Conservation (phyloP, 108 stramenopile species). For the Mayamaea pseudoterrestris region DNA sequence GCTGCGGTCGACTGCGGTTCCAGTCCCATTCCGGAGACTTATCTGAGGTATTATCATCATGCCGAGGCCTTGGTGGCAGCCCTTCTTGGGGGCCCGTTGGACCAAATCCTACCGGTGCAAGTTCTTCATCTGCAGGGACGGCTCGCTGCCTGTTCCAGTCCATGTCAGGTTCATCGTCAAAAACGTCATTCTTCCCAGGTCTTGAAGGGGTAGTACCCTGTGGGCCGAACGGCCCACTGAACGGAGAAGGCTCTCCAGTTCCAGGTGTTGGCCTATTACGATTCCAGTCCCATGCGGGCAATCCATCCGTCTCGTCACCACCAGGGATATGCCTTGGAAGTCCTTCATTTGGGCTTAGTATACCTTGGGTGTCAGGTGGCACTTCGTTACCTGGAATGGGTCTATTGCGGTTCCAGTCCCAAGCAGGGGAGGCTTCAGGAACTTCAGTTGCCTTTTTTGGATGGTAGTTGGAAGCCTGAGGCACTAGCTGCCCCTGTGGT, state of each 20-base stretch:
- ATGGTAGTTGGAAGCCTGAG: slow-evolving; percentile 5
- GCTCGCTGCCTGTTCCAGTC: slow-evolving; percentile 4
- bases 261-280: slow-evolving; percentile 2
- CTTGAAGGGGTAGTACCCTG: not conserved
- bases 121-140: not conserved
- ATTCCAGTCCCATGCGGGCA: slow-evolving; percentile 5
- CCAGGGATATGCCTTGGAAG: not conserved
- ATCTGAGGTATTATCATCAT: not conserved
- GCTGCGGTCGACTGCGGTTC: slow-evolving; percentile 15
- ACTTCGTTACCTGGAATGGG: slow-evolving; percentile 2
- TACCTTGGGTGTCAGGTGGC: not conserved
- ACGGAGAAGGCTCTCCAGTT: slow-evolving; percentile 1
- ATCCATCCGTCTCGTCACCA: slow-evolving; percentile 1
- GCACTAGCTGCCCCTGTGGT: slow-evolving; percentile 1
- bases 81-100: not conserved
- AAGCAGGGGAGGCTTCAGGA: slow-evolving; percentile 1
- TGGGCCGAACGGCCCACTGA: not conserved
- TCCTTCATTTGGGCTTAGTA: not conserved
- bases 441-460: slow-evolving; percentile 1
- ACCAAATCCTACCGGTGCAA: not conserved
- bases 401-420: slow-evolving; percentile 12
- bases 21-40: slow-evolving; percentile 17
- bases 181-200: not conserved
- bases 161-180: slow-evolving; percentile 1
- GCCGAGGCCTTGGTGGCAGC: not conserved